These are phyloP conservation scores for Phaeosphaeriaceae sp. DNA, from an alignment of 2,329 filamentous ascomycete species.

Conservation along the genomic window DNA sequence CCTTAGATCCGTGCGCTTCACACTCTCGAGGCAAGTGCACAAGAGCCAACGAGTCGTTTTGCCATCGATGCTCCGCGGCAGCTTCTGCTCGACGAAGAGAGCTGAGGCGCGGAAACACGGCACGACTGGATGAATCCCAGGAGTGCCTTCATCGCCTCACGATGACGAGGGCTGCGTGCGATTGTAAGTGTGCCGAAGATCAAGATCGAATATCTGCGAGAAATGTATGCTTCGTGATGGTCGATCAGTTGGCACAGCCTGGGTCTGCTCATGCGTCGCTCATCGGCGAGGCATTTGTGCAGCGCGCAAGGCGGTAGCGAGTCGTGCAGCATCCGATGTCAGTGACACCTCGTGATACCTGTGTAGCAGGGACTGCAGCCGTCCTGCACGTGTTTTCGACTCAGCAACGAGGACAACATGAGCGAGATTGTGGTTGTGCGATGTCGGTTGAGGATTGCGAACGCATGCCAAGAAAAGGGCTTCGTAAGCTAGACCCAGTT, in stretches of 20 bases:
- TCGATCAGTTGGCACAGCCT: neutral
- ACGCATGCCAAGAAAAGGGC: neutral
- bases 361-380: neutral
- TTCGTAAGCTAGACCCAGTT: neutral
- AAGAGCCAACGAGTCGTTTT: conserved; percentile 8
- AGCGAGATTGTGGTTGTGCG: conserved; percentile 1
- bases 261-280: neutral
- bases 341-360: conserved; percentile 8
- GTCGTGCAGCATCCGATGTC: conserved; percentile 9
- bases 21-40: conserved; percentile 11
- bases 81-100: neutral
- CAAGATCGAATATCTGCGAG: too few species aligned
- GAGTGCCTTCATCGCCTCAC: neutral
- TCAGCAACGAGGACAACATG: neutral
- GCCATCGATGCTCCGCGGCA: neutral
- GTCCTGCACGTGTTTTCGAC: conserved; percentile 1
- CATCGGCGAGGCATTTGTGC: neutral
- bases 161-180: neutral
- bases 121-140: neutral
- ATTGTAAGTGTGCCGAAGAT: neutral
- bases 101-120: neutral
- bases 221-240: too few species aligned
- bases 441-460: neutral
- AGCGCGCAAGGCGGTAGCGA: neutral
- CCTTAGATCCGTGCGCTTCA: conserved; percentile 9